phyloP scores from a whole-genome alignment of 164 flowering plant species.

The Magnolia changhungtana region DNA sequence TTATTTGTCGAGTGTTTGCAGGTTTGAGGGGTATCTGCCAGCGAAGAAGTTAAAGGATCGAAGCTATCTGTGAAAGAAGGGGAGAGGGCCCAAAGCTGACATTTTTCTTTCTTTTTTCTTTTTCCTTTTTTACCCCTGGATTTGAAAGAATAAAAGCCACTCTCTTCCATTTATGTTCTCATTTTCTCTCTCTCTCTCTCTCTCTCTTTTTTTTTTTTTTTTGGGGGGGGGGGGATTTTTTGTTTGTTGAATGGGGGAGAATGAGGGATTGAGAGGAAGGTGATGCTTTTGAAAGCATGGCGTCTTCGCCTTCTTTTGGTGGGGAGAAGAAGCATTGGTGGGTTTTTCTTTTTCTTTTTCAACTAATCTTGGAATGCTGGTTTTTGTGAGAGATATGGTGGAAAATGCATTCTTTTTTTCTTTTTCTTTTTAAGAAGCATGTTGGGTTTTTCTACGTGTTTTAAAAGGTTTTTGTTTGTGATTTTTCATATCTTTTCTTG shows the following conservation, averaged over 20 bases:
- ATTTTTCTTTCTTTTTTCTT: conserved; percentile 12
- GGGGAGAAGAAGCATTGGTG: too few relatives aligned
- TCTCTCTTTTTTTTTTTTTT: conserved; percentile 2
- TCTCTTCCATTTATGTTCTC: not conserved
- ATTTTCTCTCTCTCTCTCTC: conserved; percentile 13
- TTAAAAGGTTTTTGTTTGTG: too few relatives aligned
- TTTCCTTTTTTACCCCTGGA: conserved; percentile 3
- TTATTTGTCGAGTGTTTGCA: not conserved
- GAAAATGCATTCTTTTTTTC: too few relatives aligned
- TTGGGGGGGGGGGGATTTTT: not conserved
- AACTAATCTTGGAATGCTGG: too few relatives aligned
- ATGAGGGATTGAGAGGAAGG: conserved; percentile 9
- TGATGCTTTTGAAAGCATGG: conserved; percentile 25
- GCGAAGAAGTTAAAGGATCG: conserved; percentile 68
- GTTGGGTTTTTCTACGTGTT: too few relatives aligned
- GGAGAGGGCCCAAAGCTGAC: conserved; percentile 55
- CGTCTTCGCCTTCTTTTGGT: conserved; percentile 45
- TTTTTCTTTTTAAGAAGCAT: too few relatives aligned
- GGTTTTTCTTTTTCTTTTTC: too few relatives aligned
- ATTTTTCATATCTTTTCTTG: too few relatives aligned
- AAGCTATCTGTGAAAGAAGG: conserved; percentile 28
- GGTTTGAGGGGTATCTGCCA: conserved; percentile 47
- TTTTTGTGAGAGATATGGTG: too few relatives aligned
- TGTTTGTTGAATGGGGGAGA: not conserved
- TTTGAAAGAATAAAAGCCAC: conserved; percentile 2